These are phyloP conservation scores for Sporothrix brasiliensis DNA, from an alignment of 2,329 filamentous ascomycete genomes.

Conservation along the genomic window DNA sequence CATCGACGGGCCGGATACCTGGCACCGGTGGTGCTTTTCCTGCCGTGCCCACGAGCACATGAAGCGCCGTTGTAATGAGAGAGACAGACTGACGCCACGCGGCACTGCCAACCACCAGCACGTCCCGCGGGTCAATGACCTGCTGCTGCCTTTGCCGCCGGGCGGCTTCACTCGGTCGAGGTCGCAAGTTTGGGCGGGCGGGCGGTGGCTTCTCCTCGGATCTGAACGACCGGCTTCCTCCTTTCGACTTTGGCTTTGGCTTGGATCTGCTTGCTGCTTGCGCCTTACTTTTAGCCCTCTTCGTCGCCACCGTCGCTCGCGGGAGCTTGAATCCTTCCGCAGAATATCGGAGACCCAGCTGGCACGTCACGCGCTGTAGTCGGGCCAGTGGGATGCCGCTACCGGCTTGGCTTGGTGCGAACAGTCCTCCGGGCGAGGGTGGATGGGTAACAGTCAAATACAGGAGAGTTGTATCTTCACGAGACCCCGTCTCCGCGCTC, in stretches of 20 bases:
- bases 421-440: slow-evolving; percentile 29
- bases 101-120: neutral
- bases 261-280: neutral
- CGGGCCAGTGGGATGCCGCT: slow-evolving; percentile 32
- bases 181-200: neutral
- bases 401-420: slow-evolving; percentile 17
- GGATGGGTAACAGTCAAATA: slow-evolving; percentile 32
- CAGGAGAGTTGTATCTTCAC: neutral
- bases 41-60: neutral
- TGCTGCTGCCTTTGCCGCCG: neutral
- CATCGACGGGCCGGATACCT: slow-evolving; percentile 25
- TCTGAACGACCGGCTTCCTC: neutral
- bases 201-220: neutral
- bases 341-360: slow-evolving; percentile 24
- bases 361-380: slow-evolving; percentile 32
- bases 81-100: neutral
- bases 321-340: neutral
- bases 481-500: neutral
- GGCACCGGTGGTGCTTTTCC: slow-evolving; percentile 22
- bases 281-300: neutral
- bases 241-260: neutral
- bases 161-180: neutral
- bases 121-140: neutral
- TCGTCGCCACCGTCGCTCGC: neutral
- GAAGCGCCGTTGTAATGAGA: slow-evolving; percentile 27